A percentile compares a stretch with the other conserved stretches of the same genome.
phyloP scores from a whole-genome alignment of 441 rosid genomes.

The Gossypium gossypioides region DNA sequence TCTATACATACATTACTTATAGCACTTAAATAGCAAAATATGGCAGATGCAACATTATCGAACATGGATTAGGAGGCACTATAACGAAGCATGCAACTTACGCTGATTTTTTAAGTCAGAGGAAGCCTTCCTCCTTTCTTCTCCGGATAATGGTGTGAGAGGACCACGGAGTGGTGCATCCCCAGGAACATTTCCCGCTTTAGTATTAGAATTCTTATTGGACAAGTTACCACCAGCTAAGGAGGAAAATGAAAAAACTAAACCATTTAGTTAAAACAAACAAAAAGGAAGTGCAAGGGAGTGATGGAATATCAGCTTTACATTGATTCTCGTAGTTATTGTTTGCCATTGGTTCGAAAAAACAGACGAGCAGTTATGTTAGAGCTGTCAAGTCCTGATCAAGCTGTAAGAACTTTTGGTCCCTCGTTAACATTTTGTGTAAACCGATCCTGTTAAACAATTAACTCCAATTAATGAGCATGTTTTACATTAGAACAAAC shows the following conservation, averaged over 20 bases:
- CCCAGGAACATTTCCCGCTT: constrained; percentile 23
- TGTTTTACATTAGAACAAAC: neutral
- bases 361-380: constrained; percentile 12
- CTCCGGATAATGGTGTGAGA: constrained; percentile 30
- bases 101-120: constrained; percentile 37
- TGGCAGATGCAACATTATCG: neutral
- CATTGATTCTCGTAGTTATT: constrained; percentile 22
- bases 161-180: constrained; percentile 24
- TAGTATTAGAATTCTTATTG: constrained; percentile 5
- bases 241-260: neutral
- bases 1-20: neutral
- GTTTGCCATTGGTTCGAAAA: constrained; percentile 17
- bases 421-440: neutral
- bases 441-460: constrained; percentile 11
- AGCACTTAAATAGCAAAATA: neutral
- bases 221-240: constrained; percentile 21
- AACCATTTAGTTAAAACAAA: neutral
- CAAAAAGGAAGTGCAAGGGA: neutral
- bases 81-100: constrained; percentile 20
- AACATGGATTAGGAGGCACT: neutral
- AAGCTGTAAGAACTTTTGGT: neutral
- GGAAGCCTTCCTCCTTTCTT: constrained; percentile 37
- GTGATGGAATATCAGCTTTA: constrained; percentile 2
- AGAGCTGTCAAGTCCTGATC: constrained; percentile 24
- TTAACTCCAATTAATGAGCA: neutral